These are phyloP conservation scores for Hypsizygus ulmarius DNA, from an alignment of 1,284 basidiomycete species.

Conservation along the genomic window DNA sequence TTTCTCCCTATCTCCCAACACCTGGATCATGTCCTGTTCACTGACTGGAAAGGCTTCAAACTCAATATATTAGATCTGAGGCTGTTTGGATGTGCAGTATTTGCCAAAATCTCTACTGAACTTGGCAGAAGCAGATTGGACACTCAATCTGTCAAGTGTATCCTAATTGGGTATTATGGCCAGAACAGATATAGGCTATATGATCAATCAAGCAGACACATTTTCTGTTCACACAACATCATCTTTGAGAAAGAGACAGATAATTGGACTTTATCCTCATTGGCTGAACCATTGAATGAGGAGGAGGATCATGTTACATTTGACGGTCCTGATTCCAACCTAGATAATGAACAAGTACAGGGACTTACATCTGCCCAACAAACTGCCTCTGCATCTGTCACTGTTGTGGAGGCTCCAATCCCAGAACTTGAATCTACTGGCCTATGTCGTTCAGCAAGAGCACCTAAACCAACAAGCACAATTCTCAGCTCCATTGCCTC, in stretches of 20 bases:
- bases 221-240: slow-evolving; percentile 2
- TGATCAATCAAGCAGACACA: background rate
- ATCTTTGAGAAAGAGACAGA: no score
- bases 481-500: no score
- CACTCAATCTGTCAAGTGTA: background rate
- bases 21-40: slow-evolving; percentile 3
- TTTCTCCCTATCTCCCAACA: slow-evolving; percentile 7
- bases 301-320: no score
- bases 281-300: no score
- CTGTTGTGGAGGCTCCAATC: no score
- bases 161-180: slow-evolving; percentile 13
- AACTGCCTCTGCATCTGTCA: no score
- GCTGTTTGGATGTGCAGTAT: slow-evolving; percentile 10
- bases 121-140: slow-evolving; percentile 8
- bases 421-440: no score
- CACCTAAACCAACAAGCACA: no score
- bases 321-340: no score
- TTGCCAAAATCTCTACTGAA: slow-evolving; percentile 2
- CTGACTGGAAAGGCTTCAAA: slow-evolving; percentile 4
- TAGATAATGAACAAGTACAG: no score
- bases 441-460: no score
- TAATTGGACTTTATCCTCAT: slow-evolving; percentile 7
- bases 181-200: slow-evolving; percentile 7
- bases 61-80: slow-evolving; percentile 15
- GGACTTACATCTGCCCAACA: no score